Evolutionary conservation across 2,329 filamentous ascomycete species (phyloP).

Genomic region (Daldinia eschscholtzii): DNA sequence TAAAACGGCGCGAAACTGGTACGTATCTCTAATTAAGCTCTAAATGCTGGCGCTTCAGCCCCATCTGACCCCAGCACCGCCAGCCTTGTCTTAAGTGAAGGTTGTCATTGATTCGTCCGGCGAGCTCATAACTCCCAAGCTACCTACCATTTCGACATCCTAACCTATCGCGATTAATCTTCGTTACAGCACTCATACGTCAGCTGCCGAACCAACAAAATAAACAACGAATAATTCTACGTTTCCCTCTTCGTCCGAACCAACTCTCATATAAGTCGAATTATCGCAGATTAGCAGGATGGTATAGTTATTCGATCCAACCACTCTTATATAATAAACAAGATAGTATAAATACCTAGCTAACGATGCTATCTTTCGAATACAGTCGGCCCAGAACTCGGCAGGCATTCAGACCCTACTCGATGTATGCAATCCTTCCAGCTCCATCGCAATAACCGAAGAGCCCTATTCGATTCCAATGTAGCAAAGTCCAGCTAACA

Average conservation of each 20-base stretch:
- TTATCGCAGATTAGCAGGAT: constrained; percentile 25
- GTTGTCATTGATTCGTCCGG: constrained; percentile 23
- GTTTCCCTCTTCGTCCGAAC: background rate
- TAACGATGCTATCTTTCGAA: constrained; percentile 38
- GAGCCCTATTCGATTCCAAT: background rate
- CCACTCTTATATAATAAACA: background rate
- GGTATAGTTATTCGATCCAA: constrained; percentile 29
- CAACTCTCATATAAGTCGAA: constrained; percentile 15
- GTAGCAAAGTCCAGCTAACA: constrained; percentile 26
- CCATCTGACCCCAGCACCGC: constrained; percentile 3
- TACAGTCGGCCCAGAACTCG: constrained; percentile 96
- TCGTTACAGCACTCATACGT: constrained; percentile 23
- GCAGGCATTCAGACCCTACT: constrained; percentile 98
- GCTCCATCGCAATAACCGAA: background rate
- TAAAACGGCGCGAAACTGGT: constrained; percentile 1
- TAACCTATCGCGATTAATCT: constrained; percentile 23
- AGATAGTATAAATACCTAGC: constrained; percentile 45
- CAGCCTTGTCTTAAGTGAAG: constrained; percentile 1
- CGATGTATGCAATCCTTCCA: constrained; percentile 77
- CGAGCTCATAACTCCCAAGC: constrained; percentile 16
- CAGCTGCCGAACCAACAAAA: constrained; percentile 13
- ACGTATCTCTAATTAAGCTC: background rate
- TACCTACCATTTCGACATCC: constrained; percentile 11
- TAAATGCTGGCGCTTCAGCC: background rate
- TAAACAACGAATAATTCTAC: background rate